Base-by-base conservation (phyloP, 2,329 filamentous ascomycete species). In the Alternaria ethzedia region DNA sequence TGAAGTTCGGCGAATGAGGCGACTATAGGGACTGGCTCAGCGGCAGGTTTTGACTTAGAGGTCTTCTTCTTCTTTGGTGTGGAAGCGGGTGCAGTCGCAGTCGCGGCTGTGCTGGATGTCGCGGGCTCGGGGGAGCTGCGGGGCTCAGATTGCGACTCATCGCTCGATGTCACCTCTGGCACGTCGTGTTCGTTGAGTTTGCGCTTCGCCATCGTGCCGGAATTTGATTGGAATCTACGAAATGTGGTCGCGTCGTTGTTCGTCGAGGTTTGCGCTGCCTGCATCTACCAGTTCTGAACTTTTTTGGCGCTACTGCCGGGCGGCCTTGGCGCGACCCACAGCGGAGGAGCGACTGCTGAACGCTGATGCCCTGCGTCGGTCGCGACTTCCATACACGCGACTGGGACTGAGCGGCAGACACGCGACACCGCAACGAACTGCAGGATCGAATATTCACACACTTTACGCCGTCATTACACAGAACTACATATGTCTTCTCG, bases 1-100 rank as follows among this genome's bases (percentile, higher is more conserved):
- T 89, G 89, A 65, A 98, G 86, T 60, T 89, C 87, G 68, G 90
- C 86, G 76, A 98, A 99, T 4, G 89, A 88, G 13, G 64, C 63
- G 58, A 36, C 10, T 11, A 23, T 44, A 13, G 59, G 12, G 45
- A 36, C n/a, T 25, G 64, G 56, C 8, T 47, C 52, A 2, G 49
- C 11, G 11, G 43, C 3, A 11, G 49, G 6, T 11, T 26, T 30
- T 5, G 67, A 47, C 10, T 72, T 61, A 6, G 54, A 28, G 6
- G 11, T 17, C n/a, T 54, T 62, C 43, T 54, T 59, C 49, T 32
- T 54, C 55, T 54, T 55, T 7, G 50, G 32, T 32, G 56, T 60
- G 30, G 36, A 5, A 25, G 36, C 45, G 21, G 26, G 13, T 10
- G 61, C 41, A 10, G 28, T 9, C 12, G 41, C 12, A n/a, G 55